Conservation (phyloP, 805 yeast species). For the Metschnikowia aberdeeniae region DNA sequence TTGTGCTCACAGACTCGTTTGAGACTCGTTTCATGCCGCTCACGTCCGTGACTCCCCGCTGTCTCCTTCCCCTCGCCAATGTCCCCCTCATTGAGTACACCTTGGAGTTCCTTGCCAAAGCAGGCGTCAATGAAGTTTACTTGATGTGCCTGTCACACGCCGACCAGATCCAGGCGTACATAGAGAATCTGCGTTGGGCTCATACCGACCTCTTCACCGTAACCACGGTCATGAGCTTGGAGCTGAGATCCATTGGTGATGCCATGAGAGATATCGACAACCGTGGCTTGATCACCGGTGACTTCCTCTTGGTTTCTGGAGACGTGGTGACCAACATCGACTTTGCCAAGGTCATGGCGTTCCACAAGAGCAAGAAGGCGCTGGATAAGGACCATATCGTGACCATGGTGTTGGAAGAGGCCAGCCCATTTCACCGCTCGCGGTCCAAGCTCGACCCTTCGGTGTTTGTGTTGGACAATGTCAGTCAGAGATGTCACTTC, state of each 20-base stretch:
- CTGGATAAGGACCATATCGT: conserved; percentile 86
- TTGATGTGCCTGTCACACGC: conserved; percentile 90
- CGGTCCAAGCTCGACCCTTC: conserved; percentile 81
- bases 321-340: conserved; percentile 94
- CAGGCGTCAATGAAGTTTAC: conserved; percentile 86
- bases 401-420: conserved; percentile 88
- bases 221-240: conserved; percentile 75
- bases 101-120: conserved; percentile 85
- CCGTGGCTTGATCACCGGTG: conserved; percentile 84
- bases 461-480: conserved; percentile 73
- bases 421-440: conserved; percentile 79
- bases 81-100: conserved; percentile 94
- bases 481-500: conserved; percentile 71
- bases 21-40: conserved; percentile 91
- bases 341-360: conserved; percentile 64
- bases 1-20: conserved; percentile 90
- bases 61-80: conserved; percentile 87
- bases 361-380: conserved; percentile 67
- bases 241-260: conserved; percentile 91
- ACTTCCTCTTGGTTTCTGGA: conserved; percentile 85
- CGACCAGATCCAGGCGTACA: conserved; percentile 78
- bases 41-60: conserved; percentile 80
- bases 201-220: conserved; percentile 78
- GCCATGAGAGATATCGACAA: conserved; percentile 95
- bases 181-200: conserved; percentile 69